Evolutionary conservation across 2,329 filamentous ascomycete genomes (phyloP), one percentile per base, ranked within the genome.

Genomic region (Diaporthe vexans): DNA sequence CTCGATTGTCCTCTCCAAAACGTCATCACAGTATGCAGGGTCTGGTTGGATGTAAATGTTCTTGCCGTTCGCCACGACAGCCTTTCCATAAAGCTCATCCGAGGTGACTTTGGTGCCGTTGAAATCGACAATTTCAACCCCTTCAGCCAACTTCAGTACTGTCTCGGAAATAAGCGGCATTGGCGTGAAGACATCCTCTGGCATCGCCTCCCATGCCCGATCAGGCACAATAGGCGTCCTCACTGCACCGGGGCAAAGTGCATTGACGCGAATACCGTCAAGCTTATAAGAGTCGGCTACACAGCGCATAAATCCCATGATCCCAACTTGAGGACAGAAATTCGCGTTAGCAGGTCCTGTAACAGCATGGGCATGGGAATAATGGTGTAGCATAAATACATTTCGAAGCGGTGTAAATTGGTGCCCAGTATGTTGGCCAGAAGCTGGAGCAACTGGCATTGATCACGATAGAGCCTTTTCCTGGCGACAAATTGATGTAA

Each of bases 321-420:
- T 9, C 2, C 74, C 74, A 15, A 74, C 72, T 74, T 37, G 6
- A 13, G 7, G 19, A 3, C 29, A 1, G 0, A 4, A 21, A 10
- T 4, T 11, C 63, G 19, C 9, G 24, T 63, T 24, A 52, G 56
- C n/a, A 37, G 1, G 26, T 29, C 24, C 5, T 40, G 8, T 7
- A 19, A 1, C 6, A 19, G 0, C 19, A 19, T 0, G 19, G 4
- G 13, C 10, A 1, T 26, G 24, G 17, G 24, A 8, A 40, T 6
- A 11, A 52, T 2, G 4, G 8, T 33, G 19, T 37, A 17, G 29
- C 58, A 56, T 72, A 52, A 24, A 26, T 52, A 76, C 75, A 75
- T 52, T 76, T 76, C 6, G 74, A 70, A 8, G 75, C 75, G 1
- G 75, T 73, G 40, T 76, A 76, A 6, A 73, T 48, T 0, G 75